phyloP scores from a whole-genome alignment of 805 yeast genomes.

The Wickerhamomyces silvicola region DNA sequence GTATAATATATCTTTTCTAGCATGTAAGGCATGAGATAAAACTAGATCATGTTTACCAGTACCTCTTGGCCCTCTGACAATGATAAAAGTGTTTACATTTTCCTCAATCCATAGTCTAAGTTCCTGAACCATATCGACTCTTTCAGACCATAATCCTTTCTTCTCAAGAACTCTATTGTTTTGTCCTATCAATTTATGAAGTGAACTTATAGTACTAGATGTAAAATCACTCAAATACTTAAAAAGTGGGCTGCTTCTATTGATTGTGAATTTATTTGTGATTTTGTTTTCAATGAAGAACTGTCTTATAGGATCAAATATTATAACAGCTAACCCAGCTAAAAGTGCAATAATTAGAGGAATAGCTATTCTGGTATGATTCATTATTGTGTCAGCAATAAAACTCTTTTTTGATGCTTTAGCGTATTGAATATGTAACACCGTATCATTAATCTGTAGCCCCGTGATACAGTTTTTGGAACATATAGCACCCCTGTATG shows the following conservation, averaged over 20 bases:
- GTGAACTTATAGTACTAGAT: constrained; percentile 26
- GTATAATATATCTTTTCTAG: constrained; percentile 54
- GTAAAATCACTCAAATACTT: constrained; percentile 29
- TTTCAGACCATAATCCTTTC: constrained; percentile 59
- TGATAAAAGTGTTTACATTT: constrained; percentile 83
- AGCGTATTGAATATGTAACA: constrained; percentile 69
- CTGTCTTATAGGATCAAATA: constrained; percentile 91
- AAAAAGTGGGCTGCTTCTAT: constrained; percentile 34
- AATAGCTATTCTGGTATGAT: constrained; percentile 76
- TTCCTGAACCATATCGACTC: constrained; percentile 61
- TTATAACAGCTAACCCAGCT: constrained; percentile 74
- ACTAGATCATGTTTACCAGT: constrained; percentile 87
- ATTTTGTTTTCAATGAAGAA: constrained; percentile 72
- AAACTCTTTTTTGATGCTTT: constrained; percentile 47
- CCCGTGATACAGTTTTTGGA: constrained; percentile 93
- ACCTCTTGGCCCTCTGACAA: constrained; percentile 90
- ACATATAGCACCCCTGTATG: constrained; percentile 63
- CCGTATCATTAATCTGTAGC: constrained; percentile 52
- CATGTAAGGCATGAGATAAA: constrained; percentile 54
- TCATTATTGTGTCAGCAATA: constrained; percentile 50
- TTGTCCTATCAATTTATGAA: constrained; percentile 29
- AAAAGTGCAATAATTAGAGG: constrained; percentile 74
- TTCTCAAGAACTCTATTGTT: constrained; percentile 18
- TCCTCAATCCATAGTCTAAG: constrained; percentile 77
- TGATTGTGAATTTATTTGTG: constrained; percentile 48